These are phyloP conservation scores for Rosa multiflora DNA, from an alignment of 306 rosid genomes.

Conservation along the genomic window DNA sequence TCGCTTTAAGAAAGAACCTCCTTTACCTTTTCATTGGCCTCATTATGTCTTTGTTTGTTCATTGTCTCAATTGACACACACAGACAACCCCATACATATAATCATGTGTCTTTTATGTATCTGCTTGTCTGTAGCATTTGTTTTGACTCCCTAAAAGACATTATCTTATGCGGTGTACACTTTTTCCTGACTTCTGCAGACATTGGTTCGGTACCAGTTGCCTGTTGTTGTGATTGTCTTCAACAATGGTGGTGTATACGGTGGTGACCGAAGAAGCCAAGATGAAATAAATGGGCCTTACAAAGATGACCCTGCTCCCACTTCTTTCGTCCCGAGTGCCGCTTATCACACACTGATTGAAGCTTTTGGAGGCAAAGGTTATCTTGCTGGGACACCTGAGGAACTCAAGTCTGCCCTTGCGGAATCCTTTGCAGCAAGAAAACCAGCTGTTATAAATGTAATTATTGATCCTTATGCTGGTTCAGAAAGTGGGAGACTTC, in stretches of 20 bases:
- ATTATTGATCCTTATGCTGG: conserved; percentile 90
- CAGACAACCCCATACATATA: background rate
- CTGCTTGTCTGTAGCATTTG: background rate
- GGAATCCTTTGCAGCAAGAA: conserved; percentile 67
- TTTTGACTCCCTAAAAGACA: conserved; percentile 11
- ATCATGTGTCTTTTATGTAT: background rate
- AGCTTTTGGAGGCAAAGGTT: conserved; percentile 99
- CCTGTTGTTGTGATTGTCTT: conserved; percentile 89
- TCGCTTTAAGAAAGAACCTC: background rate
- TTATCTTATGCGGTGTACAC: background rate
- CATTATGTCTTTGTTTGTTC: background rate
- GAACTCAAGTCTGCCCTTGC: conserved; percentile 81
- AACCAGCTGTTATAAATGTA: conserved; percentile 81
- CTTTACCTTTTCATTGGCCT: background rate
- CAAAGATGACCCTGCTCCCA: conserved; percentile 93
- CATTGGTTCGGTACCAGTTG: conserved; percentile 91
- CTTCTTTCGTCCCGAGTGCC: conserved; percentile 75
- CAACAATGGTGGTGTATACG: conserved; percentile 87
- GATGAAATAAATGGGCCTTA: conserved; percentile 82
- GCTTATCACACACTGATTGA: conserved; percentile 81
- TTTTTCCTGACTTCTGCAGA: conserved; percentile 45
- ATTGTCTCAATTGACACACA: background rate
- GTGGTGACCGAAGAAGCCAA: conserved; percentile 61
- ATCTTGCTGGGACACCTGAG: conserved; percentile 66
- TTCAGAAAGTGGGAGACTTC: conserved; percentile 90